Conservation (phyloP, 306 rosid genomes). For the Dalbergia oliveri region DNA sequence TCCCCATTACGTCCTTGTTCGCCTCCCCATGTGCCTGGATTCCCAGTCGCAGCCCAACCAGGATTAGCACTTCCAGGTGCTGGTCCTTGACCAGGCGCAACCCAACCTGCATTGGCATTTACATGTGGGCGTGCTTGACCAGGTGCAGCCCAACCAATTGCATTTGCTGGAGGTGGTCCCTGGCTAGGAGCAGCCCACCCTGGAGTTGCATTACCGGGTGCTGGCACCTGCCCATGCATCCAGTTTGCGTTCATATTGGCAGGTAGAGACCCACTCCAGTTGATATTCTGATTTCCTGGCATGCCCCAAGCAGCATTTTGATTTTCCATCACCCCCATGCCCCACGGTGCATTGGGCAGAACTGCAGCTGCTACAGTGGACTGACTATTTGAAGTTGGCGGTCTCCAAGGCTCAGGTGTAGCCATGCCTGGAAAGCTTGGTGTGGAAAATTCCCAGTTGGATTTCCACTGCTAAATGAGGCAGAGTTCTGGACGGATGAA, state of each 20-base stretch:
- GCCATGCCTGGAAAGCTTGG: conserved; percentile 57
- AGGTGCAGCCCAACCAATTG: conserved; percentile 68
- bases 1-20: conserved; percentile 72
- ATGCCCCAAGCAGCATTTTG: conserved; percentile 65
- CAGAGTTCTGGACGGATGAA: conserved; percentile 61
- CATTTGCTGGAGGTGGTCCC: conserved; percentile 61
- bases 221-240: conserved; percentile 65
- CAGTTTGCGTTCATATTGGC: conserved; percentile 69
- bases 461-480: conserved; percentile 63
- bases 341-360: conserved; percentile 68
- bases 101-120: conserved; percentile 71
- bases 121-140: conserved; percentile 63
- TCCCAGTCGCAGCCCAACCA: conserved; percentile 65
- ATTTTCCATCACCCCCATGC: conserved; percentile 60
- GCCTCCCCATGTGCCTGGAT: conserved; percentile 61
- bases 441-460: conserved; percentile 54
- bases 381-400: conserved; percentile 67
- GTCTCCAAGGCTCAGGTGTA: conserved; percentile 78
- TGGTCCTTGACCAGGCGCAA: conserved; percentile 59
- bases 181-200: conserved; percentile 79
- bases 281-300: conserved; percentile 73
- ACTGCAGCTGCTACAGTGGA: conserved; percentile 65
- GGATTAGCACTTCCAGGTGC: conserved; percentile 67
- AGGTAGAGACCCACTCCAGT: conserved; percentile 73
- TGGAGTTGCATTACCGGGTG: conserved; percentile 70